phyloP scores from a whole-genome alignment of 306 rosid genomes.

The Hippophae rhamnoides region DNA sequence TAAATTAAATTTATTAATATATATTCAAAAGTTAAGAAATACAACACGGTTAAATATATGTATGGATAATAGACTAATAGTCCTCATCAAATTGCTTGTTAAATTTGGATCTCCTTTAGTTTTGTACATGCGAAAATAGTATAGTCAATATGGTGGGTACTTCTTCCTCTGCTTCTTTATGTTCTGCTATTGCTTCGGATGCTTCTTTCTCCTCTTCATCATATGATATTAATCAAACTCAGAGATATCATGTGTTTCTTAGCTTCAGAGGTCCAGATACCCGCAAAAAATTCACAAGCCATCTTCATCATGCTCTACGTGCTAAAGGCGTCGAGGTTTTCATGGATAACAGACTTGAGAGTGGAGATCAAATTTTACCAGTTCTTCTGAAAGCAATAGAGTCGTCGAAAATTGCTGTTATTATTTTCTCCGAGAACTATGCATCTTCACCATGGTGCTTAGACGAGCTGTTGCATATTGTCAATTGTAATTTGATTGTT shows the following conservation, averaged over 20 bases:
- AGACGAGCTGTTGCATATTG: not conserved
- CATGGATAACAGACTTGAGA: not conserved
- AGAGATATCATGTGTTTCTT: not conserved
- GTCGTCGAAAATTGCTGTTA: no score
- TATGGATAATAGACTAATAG: no score
- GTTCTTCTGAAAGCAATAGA: not conserved
- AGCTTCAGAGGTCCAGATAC: not conserved
- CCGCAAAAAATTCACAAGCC: not conserved
- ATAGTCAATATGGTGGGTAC: no score
- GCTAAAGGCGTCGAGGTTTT: not conserved
- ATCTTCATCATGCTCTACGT: not conserved
- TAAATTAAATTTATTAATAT: no score
- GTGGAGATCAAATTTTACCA: not conserved
- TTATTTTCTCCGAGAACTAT: not conserved
- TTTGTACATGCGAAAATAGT: no score
- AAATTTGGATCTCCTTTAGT: no score
- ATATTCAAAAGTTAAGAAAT: no score
- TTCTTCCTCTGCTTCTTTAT: no score
- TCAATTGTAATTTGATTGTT: not conserved
- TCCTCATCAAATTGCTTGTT: no score
- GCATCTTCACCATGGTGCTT: not conserved
- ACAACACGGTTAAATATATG: no score
- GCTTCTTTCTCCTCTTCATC: not conserved
- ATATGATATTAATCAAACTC: no score
- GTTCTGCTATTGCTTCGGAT: no score